Evolutionary conservation across 441 rosid species (phyloP).

Genomic region (Mallotus repandus): DNA sequence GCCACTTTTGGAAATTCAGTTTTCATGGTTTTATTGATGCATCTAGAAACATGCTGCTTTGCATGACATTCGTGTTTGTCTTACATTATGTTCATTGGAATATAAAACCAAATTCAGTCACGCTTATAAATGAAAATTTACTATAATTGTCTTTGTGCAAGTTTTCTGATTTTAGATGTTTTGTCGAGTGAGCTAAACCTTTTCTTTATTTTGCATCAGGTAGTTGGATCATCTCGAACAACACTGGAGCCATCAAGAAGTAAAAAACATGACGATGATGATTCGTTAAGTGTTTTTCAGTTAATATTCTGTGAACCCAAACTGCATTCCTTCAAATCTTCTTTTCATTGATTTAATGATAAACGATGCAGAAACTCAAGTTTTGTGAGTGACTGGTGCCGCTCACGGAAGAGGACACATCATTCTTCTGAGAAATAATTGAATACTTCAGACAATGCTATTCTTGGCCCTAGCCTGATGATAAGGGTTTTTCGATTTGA

Average conservation of each 20-base stretch:
- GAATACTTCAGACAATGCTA: conserved; percentile 1
- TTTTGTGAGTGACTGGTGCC: conserved; percentile 25
- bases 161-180: not conserved
- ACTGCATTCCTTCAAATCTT: not conserved
- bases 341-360: conserved; percentile 9
- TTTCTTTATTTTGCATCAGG: conserved; percentile 41
- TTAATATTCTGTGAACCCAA: not conserved
- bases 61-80: not conserved
- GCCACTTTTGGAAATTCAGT: not conserved
- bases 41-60: not conserved
- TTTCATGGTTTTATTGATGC: not conserved
- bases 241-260: conserved; percentile 50
- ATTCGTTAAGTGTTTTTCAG: conserved; percentile 46
- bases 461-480: not conserved
- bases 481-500: conserved; percentile 9
- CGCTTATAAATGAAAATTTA: not conserved
- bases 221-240: conserved; percentile 38
- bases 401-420: conserved; percentile 39
- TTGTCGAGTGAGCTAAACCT: not conserved
- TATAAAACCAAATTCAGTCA: not conserved
- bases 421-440: conserved; percentile 32
- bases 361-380: conserved; percentile 41
- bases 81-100: not conserved
- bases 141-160: not conserved
- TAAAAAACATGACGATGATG: conserved; percentile 39